Base-by-base conservation (phyloP, 2,329 filamentous ascomycete genomes). In the Albophoma yamanashiensis region DNA sequence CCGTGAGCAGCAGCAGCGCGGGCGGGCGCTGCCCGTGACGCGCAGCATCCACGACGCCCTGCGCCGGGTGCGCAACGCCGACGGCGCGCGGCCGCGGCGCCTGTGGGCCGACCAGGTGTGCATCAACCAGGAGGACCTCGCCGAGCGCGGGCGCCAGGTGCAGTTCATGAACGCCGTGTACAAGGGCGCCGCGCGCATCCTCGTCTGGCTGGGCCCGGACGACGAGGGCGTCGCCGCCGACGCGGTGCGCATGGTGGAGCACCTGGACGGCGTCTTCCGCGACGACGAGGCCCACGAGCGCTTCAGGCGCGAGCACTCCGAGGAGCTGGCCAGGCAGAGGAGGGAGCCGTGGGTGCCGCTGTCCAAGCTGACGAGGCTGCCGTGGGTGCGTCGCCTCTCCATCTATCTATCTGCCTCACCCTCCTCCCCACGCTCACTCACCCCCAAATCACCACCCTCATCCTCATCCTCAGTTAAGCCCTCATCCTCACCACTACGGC, bases 61-160 rank as follows among this genome's bases (percentile, higher is more conserved):
- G 31, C 60, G 57, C 20, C 67, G 71, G 3, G 58, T 74, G 60
- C 65, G 72, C 55, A 64, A 65, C 45, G 52, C 20, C 55, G 39
- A 65, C 15, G 34, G 15, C 47, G 11, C 40, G 27, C n/a, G n/a
- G n/a, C 62, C 63, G 38, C 67, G 71, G 3, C 63, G 72, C 38
- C 64, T 76, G 8, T 76, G 74, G 74, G 70, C 75, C 3, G 74
- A 76, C 43, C 74, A 76, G 63, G 65, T 76, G 50, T 76, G 74
- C 63, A 75, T 76, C 59, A 74, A 76, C 59, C 74, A 76, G 60
- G 66, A 67, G 3, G 70, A 76, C 53, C 63, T 71, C 20, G 62
- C 60, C 3, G 74, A 76, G 62, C 68, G 73, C 47, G 70, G 68
- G 56, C 64, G 65, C 7, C 74, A 76, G 66, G 73, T 76, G n/a